phyloP scores from a whole-genome alignment of 257 asterid genomes.

The Voacanga thouarsii region DNA sequence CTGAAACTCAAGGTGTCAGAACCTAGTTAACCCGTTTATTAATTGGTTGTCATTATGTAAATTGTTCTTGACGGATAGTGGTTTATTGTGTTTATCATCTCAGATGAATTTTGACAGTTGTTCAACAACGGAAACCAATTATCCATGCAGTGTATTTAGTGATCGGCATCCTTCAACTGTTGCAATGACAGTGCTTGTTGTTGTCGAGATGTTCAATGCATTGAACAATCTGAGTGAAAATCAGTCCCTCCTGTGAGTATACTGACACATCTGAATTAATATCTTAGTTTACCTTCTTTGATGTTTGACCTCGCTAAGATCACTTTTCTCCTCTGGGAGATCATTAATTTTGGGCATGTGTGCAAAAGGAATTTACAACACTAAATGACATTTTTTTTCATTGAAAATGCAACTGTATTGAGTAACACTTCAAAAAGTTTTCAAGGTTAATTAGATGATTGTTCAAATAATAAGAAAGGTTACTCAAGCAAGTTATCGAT shows the following conservation, averaged over 20 bases:
- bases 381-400: background rate
- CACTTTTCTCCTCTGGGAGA: background rate
- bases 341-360: background rate
- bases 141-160: conserved; percentile 71
- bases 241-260: conserved; percentile 88
- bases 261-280: conserved; percentile 10
- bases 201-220: conserved; percentile 99
- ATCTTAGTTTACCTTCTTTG: background rate
- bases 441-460: background rate
- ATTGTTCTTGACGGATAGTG: background rate
- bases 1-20: background rate
- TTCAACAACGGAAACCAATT: conserved; percentile 75
- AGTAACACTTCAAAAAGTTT: background rate
- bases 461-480: background rate
- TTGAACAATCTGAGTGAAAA: conserved; percentile 98
- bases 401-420: background rate
- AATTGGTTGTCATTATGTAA: background rate
- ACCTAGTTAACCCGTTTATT: background rate
- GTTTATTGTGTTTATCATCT: conserved; percentile 19
- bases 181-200: conserved; percentile 96
- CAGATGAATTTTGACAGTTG: conserved; percentile 97
- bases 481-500: background rate
- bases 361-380: background rate
- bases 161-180: conserved; percentile 96
- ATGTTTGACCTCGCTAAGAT: background rate